These are phyloP conservation scores for Ophiostoma himal-ulmi DNA, from an alignment of 2,329 filamentous ascomycete genomes.

Conservation along the genomic window DNA sequence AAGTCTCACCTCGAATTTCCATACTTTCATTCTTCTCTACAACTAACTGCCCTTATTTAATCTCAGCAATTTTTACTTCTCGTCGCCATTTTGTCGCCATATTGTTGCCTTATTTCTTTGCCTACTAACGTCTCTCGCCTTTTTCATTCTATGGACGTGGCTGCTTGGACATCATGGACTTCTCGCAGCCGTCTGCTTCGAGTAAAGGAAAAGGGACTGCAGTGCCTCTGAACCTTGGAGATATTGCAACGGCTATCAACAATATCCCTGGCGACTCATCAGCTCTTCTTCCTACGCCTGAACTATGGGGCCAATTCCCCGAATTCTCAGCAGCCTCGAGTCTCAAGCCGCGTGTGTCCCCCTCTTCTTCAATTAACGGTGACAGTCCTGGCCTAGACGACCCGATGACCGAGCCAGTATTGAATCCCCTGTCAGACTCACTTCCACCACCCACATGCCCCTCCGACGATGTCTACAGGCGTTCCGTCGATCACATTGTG, in stretches of 20 bases:
- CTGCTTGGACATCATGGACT: neutral
- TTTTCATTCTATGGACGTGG: neutral
- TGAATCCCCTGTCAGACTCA: neutral
- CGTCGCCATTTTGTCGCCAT: neutral
- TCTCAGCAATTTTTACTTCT: neutral
- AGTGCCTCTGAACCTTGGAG: constrained; percentile 14
- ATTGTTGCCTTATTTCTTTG: neutral
- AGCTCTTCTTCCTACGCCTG: constrained; percentile 15
- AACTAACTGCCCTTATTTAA: neutral
- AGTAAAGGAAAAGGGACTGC: constrained; percentile 16
- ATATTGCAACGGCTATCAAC: constrained; percentile 15
- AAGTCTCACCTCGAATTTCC: neutral
- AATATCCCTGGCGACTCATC: constrained; percentile 16
- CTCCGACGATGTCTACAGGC: constrained; percentile 9
- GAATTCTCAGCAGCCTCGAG: neutral
- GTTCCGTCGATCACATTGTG: constrained; percentile 14
- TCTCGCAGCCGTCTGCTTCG: neutral
- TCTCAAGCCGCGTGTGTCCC: neutral
- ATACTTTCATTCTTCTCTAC: neutral
- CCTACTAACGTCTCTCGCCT: neutral
- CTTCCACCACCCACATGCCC: neutral
- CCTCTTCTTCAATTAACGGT: neutral
- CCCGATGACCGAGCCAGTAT: neutral
- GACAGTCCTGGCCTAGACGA: neutral
- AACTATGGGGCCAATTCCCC: neutral